Base-by-base conservation (phyloP, 106 monocot genomes). In the Posidonia australis region DNA sequence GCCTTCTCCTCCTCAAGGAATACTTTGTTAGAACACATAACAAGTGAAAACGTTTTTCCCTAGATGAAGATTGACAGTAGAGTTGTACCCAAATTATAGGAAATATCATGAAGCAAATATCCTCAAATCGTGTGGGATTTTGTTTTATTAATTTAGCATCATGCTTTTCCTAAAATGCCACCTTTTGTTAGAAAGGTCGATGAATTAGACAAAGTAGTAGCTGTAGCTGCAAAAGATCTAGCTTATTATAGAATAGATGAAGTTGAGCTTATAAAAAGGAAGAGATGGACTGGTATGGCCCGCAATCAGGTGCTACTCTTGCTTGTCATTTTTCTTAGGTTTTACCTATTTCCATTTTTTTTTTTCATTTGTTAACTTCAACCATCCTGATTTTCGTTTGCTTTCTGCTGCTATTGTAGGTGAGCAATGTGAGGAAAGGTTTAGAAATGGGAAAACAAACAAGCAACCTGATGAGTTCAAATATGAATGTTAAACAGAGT, bases 191-290 rank as follows among this genome's bases (percentile, higher is more conserved):
- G 74, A 75, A 74, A 92, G 92, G 80, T 92, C 43, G 92, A 88
- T 66, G 92, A 92, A 69, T 28, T 92, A 69, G 77, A 81, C 62
- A 94, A 94, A 79, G 70, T 89, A 73, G 89, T 86, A 64, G 44
- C 79, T 63, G 93, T 94, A 19, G 93, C 93, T 66, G 70, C 82
- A 56, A 86, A 77, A 71, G 86, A 94, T 78, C 93, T 89, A 62
- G 63, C 80, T 47, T 81, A 75, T 76, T 94, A 89, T 86, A 81
- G 79, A 28, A 86, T 94, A 64, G 79, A 89, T 70, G 89, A 78
- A 66, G 75, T 73, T 36, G 93, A 94, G 62, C 83, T 94, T 75
- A 81, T 77, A 28, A 83, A 71, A 67, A 78, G 93, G 46, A 74
- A 71, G 44, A 83, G 74, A 69, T 94, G 89, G 89, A 86, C 81